These are phyloP conservation scores for Spinellus fusiger DNA, from an alignment of 192 early-diverging fungal species.

Conservation along the genomic window DNA sequence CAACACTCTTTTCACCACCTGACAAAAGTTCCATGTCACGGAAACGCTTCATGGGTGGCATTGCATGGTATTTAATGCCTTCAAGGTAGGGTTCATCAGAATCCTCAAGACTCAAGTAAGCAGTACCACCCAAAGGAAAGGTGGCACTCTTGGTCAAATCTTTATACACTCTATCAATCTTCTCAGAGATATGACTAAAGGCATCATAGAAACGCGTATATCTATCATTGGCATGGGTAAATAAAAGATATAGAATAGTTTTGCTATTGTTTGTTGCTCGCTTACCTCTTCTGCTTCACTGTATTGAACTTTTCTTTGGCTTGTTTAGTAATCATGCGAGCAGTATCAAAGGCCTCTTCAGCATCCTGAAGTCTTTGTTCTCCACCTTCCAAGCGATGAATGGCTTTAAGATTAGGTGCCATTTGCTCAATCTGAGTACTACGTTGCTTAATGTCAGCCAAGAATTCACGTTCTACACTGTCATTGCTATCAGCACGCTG, in stretches of 20 bases:
- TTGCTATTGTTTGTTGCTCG: neutral
- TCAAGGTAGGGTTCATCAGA: conserved; percentile 92
- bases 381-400: conserved; percentile 81
- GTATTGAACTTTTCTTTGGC: conserved; percentile 78
- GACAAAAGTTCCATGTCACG: conserved; percentile 98
- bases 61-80: conserved; percentile 96
- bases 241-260: neutral
- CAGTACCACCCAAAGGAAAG: conserved; percentile 91
- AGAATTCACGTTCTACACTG: conserved; percentile 59
- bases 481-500: conserved; percentile 36
- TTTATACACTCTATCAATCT: conserved; percentile 96
- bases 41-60: conserved; percentile 99
- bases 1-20: conserved; percentile 98
- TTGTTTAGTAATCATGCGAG: conserved; percentile 71
- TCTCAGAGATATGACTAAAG: conserved; percentile 83
- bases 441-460: conserved; percentile 52
- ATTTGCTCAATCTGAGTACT: conserved; percentile 72
- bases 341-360: conserved; percentile 76
- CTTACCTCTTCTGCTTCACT: conserved; percentile 74
- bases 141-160: conserved; percentile 81
- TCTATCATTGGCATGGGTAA: conserved; percentile 26
- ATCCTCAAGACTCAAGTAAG: conserved; percentile 89
- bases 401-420: conserved; percentile 88
- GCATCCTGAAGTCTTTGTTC: conserved; percentile 73
- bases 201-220: conserved; percentile 75